Conservation (phyloP, 495 filamentous ascomycete species). For the Lasiosphaeria hispida region DNA sequence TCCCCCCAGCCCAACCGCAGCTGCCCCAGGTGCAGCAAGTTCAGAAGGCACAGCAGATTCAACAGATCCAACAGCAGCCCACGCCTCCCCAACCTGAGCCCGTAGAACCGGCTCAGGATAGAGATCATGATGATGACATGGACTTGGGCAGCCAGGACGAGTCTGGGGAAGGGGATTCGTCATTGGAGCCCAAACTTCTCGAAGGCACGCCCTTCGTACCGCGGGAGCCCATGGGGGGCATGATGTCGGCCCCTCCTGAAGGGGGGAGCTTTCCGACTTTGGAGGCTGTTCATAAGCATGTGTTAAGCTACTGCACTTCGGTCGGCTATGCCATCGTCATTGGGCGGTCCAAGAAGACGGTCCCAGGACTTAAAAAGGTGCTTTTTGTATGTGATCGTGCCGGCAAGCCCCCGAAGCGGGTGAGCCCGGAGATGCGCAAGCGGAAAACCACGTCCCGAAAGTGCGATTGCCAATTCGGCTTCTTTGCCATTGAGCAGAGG, state of each 20-base stretch:
- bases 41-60: slow-evolving; percentile 20
- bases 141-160: slow-evolving; percentile 42
- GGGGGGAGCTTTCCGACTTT: slow-evolving; percentile 54
- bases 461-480: slow-evolving; percentile 57
- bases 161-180: slow-evolving; percentile 36
- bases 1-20: slow-evolving; percentile 25
- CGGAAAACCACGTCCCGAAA: slow-evolving; percentile 57
- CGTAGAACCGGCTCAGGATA: slow-evolving; percentile 31
- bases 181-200: slow-evolving; percentile 43
- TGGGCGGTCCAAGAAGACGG: slow-evolving; percentile 56
- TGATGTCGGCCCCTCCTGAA: slow-evolving; percentile 56
- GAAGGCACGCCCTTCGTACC: slow-evolving; percentile 44
- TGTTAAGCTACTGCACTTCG: slow-evolving; percentile 52
- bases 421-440: slow-evolving; percentile 52
- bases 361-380: slow-evolving; percentile 56
- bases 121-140: slow-evolving; percentile 43
- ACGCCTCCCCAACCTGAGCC: slow-evolving; percentile 38
- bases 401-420: slow-evolving; percentile 51
- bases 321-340: slow-evolving; percentile 59
- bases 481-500: slow-evolving; percentile 56
- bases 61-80: slow-evolving; percentile 37
- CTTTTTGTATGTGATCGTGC: slow-evolving; percentile 57
- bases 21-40: slow-evolving; percentile 28
- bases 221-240: slow-evolving; percentile 42
- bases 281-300: slow-evolving; percentile 53